Evolutionary conservation across 257 asterid genomes (phyloP), one percentile per base, ranked within the genome.

Genomic region (Gentiana macrophylla): DNA sequence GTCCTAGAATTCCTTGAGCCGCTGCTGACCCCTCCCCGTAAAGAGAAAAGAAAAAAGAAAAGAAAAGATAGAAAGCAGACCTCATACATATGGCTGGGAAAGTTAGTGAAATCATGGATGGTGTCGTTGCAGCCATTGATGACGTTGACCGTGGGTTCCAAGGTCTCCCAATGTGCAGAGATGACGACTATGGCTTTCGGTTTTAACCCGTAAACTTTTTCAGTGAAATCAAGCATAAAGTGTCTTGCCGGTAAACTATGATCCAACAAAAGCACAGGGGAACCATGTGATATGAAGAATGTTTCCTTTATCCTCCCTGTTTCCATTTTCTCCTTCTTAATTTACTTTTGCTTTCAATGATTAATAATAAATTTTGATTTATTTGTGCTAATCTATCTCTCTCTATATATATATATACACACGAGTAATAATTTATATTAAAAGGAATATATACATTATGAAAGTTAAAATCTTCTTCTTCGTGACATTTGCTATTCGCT

Each of bases 121-220:
- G 94, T 86, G 12, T 73, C 77, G 4, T 64, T 57, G 32, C 67
- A 72, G 53, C 88, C 95, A 49, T 55, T 35, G 64, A 83, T 52
- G 72, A 73, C 72, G 75, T 72, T 83, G 72, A 86, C 69, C 12
- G 88, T 36, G 46, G 95, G 95, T 8, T 68, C 75, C 7, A 67
- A 35, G 57, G 95, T 86, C 58, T 86, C 95, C 95, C 95, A 86
- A 63, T 86, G 93, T 49, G 81, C 89, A 3, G 95, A 86, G n/a
- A 86, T 56, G 41, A 78, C 45, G 52, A 82, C 60, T 8, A 86
- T 76, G 34, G 87, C 74, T 12, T 50, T 67, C 15, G 95, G 94
- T 69, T 71, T 83, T 62, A 73, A 65, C 8, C 73, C 11, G 32
- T 73, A 58, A 35, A 71, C 54, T 12, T 38, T 79, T 41, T 67